phyloP scores from a whole-genome alignment of 257 asterid species.

The Plantago ovata region DNA sequence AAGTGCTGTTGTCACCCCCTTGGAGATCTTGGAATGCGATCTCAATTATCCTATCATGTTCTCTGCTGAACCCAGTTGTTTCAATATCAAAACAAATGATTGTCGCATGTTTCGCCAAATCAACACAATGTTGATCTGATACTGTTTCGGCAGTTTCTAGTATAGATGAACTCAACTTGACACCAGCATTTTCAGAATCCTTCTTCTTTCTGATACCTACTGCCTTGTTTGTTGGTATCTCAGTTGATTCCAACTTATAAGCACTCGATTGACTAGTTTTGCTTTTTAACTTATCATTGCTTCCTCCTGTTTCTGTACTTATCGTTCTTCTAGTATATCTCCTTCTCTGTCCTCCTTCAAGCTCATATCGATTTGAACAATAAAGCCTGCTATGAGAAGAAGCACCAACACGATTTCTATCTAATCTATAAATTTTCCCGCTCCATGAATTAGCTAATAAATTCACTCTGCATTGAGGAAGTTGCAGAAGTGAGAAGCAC shows the following conservation, averaged over 20 bases:
- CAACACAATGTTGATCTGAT: conserved; percentile 38
- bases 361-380: conserved; percentile 46
- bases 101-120: conserved; percentile 57
- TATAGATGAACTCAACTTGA: conserved; percentile 22
- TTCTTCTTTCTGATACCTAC: conserved; percentile 28
- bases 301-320: conserved; percentile 42
- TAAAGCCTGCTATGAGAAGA: conserved; percentile 42
- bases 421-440: conserved; percentile 39
- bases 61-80: conserved; percentile 77
- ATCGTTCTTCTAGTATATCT: conserved; percentile 49
- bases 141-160: conserved; percentile 34
- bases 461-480: conserved; percentile 61
- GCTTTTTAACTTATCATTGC: conserved; percentile 31
- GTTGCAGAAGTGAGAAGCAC: conserved; percentile 73
- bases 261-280: conserved; percentile 26
- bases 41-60: conserved; percentile 62
- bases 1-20: conserved; percentile 86
- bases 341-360: conserved; percentile 55
- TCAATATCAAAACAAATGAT: conserved; percentile 72
- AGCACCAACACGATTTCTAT: conserved; percentile 30
- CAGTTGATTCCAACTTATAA: conserved; percentile 27
- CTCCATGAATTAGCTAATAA: conserved; percentile 58
- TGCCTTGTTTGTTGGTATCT: conserved; percentile 31
- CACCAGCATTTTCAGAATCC: conserved; percentile 26
- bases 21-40: conserved; percentile 82